These are phyloP conservation scores for Rhazya stricta DNA, from an alignment of 257 asterid genomes.

Conservation along the genomic window DNA sequence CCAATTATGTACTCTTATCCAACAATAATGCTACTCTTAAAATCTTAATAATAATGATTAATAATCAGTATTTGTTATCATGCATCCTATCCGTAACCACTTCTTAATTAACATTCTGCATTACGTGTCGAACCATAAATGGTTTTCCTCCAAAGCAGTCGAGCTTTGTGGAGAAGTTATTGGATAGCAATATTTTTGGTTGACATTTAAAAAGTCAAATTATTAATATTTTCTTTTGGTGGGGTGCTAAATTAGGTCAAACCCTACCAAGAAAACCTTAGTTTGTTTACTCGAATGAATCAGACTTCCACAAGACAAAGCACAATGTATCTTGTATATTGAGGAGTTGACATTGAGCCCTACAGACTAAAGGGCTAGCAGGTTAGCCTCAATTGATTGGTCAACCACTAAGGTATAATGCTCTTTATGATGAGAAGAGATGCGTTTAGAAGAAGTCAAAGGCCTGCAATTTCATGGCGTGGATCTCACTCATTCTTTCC, in stretches of 20 bases:
- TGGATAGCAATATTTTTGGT: neutral
- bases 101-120: neutral
- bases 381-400: neutral
- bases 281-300: conserved; percentile 10
- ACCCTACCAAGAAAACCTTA: neutral
- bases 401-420: neutral
- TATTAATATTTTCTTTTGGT: neutral
- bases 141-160: neutral
- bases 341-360: conserved; percentile 4
- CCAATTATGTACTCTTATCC: neutral
- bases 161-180: conserved; percentile 1
- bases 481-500: conserved; percentile 6
- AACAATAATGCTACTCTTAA: neutral
- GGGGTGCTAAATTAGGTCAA: neutral
- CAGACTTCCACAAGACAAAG: neutral
- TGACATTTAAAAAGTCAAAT: conserved; percentile 3
- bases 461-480: neutral
- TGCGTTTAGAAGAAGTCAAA: neutral
- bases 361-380: neutral
- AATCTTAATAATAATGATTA: neutral
- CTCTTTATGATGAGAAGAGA: neutral
- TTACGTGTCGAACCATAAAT: neutral
- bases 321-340: neutral
- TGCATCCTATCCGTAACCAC: neutral
- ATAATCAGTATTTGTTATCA: neutral